Evolutionary conservation across 164 flowering plant genomes (phyloP).

Genomic region (Hamamelis virginiana): DNA sequence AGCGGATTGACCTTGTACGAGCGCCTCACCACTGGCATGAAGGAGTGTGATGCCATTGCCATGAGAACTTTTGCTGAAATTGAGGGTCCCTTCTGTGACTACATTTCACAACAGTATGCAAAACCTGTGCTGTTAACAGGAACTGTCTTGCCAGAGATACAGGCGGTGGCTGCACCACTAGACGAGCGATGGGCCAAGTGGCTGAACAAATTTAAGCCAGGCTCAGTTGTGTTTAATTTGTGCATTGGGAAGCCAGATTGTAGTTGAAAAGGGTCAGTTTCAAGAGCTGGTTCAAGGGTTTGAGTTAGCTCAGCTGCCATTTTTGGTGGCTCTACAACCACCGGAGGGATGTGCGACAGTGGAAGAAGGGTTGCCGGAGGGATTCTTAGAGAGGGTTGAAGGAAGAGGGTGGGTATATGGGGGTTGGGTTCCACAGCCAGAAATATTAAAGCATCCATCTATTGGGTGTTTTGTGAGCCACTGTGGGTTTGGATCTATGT

Average conservation of each 20-base stretch:
- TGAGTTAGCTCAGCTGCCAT: not conserved
- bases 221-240: not conserved
- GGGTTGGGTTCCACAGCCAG: constrained; percentile 6
- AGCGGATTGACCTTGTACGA: not conserved
- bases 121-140: constrained; percentile 14
- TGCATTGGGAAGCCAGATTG: constrained; percentile 4
- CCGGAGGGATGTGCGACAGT: not conserved
- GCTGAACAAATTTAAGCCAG: not conserved
- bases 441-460: not conserved
- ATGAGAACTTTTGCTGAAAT: constrained; percentile 16
- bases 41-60: constrained; percentile 4
- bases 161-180: not conserved
- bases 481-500: constrained; percentile 4
- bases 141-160: not conserved
- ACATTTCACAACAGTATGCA: not conserved
- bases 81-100: constrained; percentile 15
- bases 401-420: not conserved
- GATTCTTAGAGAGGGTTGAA: not conserved
- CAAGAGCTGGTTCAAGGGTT: constrained; percentile 1
- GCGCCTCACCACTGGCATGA: not conserved
- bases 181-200: constrained; percentile 9
- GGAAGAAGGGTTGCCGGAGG: constrained; percentile 1
- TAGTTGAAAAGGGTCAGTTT: not conserved
- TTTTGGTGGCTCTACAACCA: not conserved
- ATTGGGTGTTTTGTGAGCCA: constrained; percentile 1